Percentiles rank a stretch among this genome's conserved stretches.
Evolutionary conservation across 108 stramenopile species (phyloP).

Genomic region (Discostella stelligeroides): DNA sequence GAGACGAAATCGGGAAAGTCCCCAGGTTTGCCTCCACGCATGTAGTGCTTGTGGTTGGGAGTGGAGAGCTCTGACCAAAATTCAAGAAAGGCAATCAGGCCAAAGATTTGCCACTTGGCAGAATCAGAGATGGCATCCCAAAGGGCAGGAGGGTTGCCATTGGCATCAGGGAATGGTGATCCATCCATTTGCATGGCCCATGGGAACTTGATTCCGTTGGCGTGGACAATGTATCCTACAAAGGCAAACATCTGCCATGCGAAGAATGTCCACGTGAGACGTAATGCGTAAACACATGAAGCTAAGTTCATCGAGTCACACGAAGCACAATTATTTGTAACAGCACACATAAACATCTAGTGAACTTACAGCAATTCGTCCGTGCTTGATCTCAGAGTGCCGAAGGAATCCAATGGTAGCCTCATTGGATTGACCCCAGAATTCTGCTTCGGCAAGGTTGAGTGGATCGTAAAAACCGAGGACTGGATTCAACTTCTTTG

Average conservation of each 20-base stretch:
- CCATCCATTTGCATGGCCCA: conserved; percentile 70
- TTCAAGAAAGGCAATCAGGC: conserved; percentile 42
- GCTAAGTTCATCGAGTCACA: conserved; percentile 6
- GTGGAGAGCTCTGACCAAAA: conserved; percentile 52
- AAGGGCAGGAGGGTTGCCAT: conserved; percentile 59
- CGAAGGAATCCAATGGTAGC: conserved; percentile 65
- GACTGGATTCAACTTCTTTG: conserved; percentile 62
- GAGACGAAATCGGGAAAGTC: conserved; percentile 54
- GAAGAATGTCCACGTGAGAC: background rate
- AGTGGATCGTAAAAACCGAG: conserved; percentile 74
- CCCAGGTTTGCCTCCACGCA: conserved; percentile 65
- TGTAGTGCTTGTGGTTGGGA: conserved; percentile 58
- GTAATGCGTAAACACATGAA: background rate
- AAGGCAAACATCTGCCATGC: conserved; percentile 52
- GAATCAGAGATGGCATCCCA: conserved; percentile 64
- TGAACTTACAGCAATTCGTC: conserved; percentile 48
- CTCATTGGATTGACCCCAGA: conserved; percentile 65
- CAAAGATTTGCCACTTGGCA: conserved; percentile 78
- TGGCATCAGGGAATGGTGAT: conserved; percentile 51
- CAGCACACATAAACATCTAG: background rate
- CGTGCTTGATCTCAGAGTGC: conserved; percentile 68
- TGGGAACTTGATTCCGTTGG: conserved; percentile 68
- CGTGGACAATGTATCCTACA: conserved; percentile 68
- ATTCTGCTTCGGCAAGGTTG: conserved; percentile 57
- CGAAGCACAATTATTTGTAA: too few relatives aligned